Evolutionary conservation across 352 stramenopile species (phyloP).

Genomic region (Phytophthora pinifolia): DNA sequence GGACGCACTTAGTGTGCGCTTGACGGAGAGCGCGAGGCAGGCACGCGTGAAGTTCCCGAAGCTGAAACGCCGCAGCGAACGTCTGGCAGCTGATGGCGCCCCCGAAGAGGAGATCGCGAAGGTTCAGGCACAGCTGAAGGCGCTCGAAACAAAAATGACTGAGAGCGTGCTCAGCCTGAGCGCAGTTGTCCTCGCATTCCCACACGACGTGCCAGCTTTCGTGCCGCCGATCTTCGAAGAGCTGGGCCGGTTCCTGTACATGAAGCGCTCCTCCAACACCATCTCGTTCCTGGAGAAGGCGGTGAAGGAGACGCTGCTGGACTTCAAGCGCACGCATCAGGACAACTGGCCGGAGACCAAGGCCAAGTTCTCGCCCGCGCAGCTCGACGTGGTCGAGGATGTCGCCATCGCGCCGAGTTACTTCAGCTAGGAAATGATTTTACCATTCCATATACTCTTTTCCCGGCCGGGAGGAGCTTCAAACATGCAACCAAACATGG

Average conservation of each 20-base stretch:
- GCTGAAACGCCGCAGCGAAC: slow-evolving; percentile 51
- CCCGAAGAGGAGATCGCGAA: slow-evolving; percentile 36
- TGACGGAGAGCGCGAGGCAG: slow-evolving; percentile 39
- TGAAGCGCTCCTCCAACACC: slow-evolving; percentile 53
- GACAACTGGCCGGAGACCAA: slow-evolving; percentile 85
- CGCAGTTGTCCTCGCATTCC: slow-evolving; percentile 72
- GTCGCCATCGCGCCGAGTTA: slow-evolving; percentile 77
- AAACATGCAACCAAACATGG: no score
- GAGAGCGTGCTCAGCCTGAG: slow-evolving; percentile 69
- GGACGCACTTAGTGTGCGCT: slow-evolving; percentile 35
- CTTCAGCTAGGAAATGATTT: slow-evolving; percentile 35
- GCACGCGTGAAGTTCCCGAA: slow-evolving; percentile 59
- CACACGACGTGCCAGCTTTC: slow-evolving; percentile 67
- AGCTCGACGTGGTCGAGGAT: slow-evolving; percentile 79
- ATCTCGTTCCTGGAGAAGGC: slow-evolving; percentile 72
- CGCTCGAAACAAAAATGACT: slow-evolving; percentile 54
- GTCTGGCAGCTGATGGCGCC: slow-evolving; percentile 36
- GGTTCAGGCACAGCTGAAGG: slow-evolving; percentile 41
- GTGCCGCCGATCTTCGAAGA: slow-evolving; percentile 77
- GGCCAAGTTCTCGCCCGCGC: slow-evolving; percentile 47
- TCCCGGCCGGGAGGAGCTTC: no score
- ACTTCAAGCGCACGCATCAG: slow-evolving; percentile 85
- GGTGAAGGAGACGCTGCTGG: slow-evolving; percentile 78
- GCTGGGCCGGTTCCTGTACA: slow-evolving; percentile 66
- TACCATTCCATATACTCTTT: slow-evolving; percentile 4